Conservation (phyloP, 441 rosid species). For the Bocquillonia castaneifolia region DNA sequence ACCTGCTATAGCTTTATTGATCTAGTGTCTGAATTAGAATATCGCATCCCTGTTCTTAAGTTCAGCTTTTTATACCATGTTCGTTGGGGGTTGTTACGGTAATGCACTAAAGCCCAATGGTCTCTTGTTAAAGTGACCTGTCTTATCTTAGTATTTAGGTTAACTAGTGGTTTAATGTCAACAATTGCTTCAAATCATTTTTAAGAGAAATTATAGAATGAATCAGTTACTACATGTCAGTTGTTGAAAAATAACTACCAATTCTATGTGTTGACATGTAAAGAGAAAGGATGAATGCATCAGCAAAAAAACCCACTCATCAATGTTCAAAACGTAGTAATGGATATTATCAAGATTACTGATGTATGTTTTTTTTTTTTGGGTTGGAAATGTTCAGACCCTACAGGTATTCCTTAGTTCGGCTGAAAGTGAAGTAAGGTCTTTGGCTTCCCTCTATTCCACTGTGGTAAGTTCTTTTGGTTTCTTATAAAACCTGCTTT, state of each 20-base stretch:
- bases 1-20: neutral
- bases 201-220: neutral
- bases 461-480: conserved; percentile 47
- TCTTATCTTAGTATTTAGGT: neutral
- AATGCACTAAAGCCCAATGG: neutral
- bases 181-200: neutral
- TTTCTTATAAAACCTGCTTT: neutral
- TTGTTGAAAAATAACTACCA: neutral
- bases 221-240: neutral
- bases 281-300: no score
- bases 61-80: neutral
- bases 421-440: conserved; percentile 85
- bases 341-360: conserved; percentile 1
- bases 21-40: neutral
- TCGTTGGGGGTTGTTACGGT: neutral
- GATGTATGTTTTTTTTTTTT: neutral
- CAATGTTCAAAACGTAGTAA: no score
- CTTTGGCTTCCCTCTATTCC: conserved; percentile 75
- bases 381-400: conserved; percentile 34
- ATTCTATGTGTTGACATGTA: neutral
- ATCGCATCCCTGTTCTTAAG: neutral
- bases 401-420: conserved; percentile 59
- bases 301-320: no score
- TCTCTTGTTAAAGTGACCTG: neutral
- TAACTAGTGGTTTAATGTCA: neutral